Conservation (phyloP, 116 monocot species). For the Phalaenopsis hybrid region DNA sequence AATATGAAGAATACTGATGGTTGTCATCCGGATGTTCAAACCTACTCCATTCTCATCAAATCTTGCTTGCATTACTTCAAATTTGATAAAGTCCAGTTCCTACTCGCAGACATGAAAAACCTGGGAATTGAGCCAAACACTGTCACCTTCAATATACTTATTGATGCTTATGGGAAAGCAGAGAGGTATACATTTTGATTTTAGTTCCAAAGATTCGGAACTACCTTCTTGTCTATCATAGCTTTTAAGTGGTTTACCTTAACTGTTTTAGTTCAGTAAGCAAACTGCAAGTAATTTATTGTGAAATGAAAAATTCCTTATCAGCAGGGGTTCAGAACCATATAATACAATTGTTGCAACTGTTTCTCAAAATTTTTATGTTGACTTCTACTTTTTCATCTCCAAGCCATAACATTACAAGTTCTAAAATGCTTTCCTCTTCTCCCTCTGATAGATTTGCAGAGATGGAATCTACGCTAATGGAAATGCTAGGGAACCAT, state of each 20-base stretch:
- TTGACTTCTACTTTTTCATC: not conserved
- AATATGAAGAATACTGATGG: constrained; percentile 73
- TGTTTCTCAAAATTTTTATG: not conserved
- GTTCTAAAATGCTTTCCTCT: not conserved
- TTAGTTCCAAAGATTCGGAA: not conserved
- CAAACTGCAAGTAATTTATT: not conserved
- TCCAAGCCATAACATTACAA: not conserved
- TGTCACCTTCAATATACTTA: constrained; percentile 79
- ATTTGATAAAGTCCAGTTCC: constrained; percentile 64
- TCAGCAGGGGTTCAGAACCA: not conserved
- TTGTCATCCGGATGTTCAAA: constrained; percentile 87
- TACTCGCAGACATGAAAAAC: constrained; percentile 66
- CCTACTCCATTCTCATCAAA: constrained; percentile 90
- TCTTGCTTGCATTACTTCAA: constrained; percentile 63
- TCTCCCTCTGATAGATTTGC: constrained; percentile 39
- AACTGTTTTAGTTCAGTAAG: not conserved
- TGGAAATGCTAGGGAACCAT: constrained; percentile 61
- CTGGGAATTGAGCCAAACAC: constrained; percentile 63
- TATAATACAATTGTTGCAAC: not conserved
- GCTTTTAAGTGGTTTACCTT: not conserved
- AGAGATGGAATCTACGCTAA: constrained; percentile 77
- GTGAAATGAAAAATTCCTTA: not conserved
- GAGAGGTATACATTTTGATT: constrained; percentile 46
- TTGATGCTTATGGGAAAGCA: constrained; percentile 93
- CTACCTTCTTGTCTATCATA: not conserved